These are phyloP conservation scores for Aspergillus sp. DNA, from an alignment of 2,329 filamentous ascomycete species.

Conservation along the genomic window DNA sequence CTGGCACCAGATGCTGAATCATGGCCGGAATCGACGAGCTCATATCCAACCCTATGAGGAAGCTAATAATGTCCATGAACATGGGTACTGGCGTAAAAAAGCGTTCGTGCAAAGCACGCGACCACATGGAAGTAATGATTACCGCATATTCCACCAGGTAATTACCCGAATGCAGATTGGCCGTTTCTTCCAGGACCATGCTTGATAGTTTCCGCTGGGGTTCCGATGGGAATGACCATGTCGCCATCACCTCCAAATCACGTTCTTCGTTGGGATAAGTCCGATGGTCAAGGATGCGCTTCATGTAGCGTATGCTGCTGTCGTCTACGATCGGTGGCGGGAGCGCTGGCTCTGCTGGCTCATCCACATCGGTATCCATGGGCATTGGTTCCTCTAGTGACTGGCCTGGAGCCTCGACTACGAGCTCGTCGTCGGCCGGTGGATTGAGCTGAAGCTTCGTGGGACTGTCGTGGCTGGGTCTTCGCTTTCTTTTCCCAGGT, in stretches of 20 bases:
- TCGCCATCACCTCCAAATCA: constrained; percentile 48
- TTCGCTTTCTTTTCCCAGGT: constrained; percentile 52
- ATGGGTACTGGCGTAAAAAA: constrained; percentile 39
- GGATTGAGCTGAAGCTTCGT: constrained; percentile 38
- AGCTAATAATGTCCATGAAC: constrained; percentile 35
- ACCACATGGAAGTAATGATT: constrained; percentile 48
- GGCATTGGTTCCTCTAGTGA: constrained; percentile 12
- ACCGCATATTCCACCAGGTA: constrained; percentile 44
- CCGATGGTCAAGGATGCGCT: constrained; percentile 49
- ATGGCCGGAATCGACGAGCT: constrained; percentile 27
- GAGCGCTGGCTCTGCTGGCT: constrained; percentile 17
- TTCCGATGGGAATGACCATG: constrained; percentile 46
- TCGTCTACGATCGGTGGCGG: constrained; percentile 7
- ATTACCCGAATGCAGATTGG: constrained; percentile 34
- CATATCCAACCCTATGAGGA: constrained; percentile 34
- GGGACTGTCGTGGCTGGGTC: constrained; percentile 45
- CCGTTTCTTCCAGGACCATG: constrained; percentile 46
- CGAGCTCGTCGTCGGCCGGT: constrained; percentile 15
- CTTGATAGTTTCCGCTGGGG: constrained; percentile 44
- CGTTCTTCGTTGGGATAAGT: constrained; percentile 40
- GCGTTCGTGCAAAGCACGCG: constrained; percentile 47
- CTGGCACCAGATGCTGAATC: constrained; percentile 30
- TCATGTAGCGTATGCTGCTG: constrained; percentile 38
- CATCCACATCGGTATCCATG: constrained; percentile 8
- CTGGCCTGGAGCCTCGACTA: constrained; percentile 21